A percentile compares a stretch with the other conserved stretches of the same genome.
Conservation (phyloP, 1,284 basidiomycete genomes). For the Megacollybia platyphylla region DNA sequence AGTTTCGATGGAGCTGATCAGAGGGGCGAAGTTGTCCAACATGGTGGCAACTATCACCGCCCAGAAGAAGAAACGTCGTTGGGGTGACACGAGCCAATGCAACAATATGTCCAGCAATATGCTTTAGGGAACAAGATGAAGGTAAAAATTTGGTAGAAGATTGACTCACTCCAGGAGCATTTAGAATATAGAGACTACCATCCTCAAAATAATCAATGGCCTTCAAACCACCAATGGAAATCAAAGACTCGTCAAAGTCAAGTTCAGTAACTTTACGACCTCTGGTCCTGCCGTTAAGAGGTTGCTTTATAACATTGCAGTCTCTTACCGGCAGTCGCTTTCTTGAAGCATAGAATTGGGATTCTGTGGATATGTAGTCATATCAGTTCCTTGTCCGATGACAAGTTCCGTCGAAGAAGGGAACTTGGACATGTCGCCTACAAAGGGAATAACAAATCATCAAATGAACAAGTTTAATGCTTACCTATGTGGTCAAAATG, state of each 20-base stretch:
- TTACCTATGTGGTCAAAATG: constrained; percentile 13
- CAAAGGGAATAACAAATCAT: background rate
- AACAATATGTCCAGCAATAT: constrained; percentile 9
- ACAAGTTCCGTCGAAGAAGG: constrained; percentile 11
- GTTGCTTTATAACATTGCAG: background rate
- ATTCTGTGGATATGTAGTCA: constrained; percentile 6
- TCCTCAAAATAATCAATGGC: constrained; percentile 12
- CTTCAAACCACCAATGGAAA: constrained; percentile 10
- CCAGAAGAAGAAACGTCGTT: constrained; percentile 11
- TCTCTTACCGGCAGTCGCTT: constrained; percentile 11
- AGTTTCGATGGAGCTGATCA: constrained; percentile 4
- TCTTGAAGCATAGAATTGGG: constrained; percentile 8
- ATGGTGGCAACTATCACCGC: constrained; percentile 12
- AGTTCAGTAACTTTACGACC: constrained; percentile 9
- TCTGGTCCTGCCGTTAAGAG: constrained; percentile 2
- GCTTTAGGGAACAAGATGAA: background rate
- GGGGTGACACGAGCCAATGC: constrained; percentile 12
- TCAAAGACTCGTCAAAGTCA: constrained; percentile 6
- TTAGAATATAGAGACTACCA: constrained; percentile 13
- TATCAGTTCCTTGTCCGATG: constrained; percentile 8
- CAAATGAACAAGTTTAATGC: background rate
- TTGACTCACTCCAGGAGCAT: constrained; percentile 8
- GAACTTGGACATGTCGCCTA: constrained; percentile 12
- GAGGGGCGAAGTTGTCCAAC: constrained; percentile 12
- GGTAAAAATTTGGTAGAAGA: background rate